Conservation (phyloP, 768 basidiomycete genomes). For the Daedaleopsis sinensis region DNA sequence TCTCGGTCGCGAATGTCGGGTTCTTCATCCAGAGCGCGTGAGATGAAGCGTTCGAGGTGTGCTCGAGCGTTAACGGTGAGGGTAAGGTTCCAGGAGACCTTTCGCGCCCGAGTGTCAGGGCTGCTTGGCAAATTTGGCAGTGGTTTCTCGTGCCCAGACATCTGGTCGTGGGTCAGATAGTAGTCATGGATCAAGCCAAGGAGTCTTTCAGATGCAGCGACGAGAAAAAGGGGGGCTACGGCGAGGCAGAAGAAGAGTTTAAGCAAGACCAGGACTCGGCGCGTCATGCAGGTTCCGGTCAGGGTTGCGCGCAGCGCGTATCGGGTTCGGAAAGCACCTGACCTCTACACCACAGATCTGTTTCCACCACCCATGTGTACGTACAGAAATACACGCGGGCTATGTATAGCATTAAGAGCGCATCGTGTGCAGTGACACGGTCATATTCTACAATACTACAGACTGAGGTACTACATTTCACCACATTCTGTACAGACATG, state of each 20-base stretch:
- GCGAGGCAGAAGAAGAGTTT: neutral
- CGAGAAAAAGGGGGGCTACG: neutral
- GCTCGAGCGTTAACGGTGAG: conserved; percentile 29
- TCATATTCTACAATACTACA: neutral
- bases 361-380: neutral
- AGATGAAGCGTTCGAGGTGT: conserved; percentile 31
- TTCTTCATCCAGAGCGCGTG: conserved; percentile 28
- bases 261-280: neutral
- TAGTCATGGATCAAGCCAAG: neutral
- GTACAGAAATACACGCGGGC: too few species aligned
- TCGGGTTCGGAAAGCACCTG: neutral
- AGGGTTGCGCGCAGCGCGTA: neutral
- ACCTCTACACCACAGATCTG: too few species aligned
- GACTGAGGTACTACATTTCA: conserved; percentile 35
- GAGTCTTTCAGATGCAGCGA: neutral
- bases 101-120: neutral
- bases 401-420: too few species aligned
- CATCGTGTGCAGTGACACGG: neutral
- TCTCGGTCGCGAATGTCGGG: conserved; percentile 28
- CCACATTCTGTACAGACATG: conserved; percentile 35
- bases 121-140: conserved; percentile 27
- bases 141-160: conserved; percentile 26
- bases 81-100: conserved; percentile 6
- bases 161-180: neutral
- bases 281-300: conserved; percentile 1